Evolutionary conservation across 176 grass and related monocot genomes (phyloP), one percentile per base, ranked within the genome.

Genomic region (Tuctoria greenei): DNA sequence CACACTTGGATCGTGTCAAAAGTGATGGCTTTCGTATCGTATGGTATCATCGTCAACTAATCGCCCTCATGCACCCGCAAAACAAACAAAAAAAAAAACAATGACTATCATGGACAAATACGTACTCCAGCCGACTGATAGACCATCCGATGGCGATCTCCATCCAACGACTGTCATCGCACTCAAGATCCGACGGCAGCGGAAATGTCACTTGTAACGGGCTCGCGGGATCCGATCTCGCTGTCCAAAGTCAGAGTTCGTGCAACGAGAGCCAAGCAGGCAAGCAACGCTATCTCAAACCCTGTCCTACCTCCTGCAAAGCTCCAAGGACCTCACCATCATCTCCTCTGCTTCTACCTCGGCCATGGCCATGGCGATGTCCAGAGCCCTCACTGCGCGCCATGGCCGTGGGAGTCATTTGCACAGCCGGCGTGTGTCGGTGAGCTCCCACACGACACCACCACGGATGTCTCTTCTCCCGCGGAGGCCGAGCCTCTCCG

Each of bases 361-460:
- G 79, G 74, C 67, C 67, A 71, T 83, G 50, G 52, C 80, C 68
- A 68, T 67, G 75, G 74, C 69, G 26, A 74, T 88, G 75, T 69
- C 69, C 55, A 88, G 42, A 66, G 69, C 62, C 36, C 67, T 79
- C 46, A 36, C 61, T 0, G 28, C 40, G 79, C 80, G 55, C 10
- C 52, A 56, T 11, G 23, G 63, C 46, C 61, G 73, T 1, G 15
- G 41, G 2, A 64, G 36, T 18, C 73, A 67, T 37, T 63, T 79
- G 40, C 20, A 21, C 20, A 8, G 51, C 61, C 82, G 74, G 18
- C 55, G 63, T 35, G 34, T 52, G 50, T 36, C 16, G 14, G 64
- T 45, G 6, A 88, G 63, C 61, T 76, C 62, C 36, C 69, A 84
- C 51, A 47, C 61, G 41, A 7, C 43, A 24, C 64, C 50, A 54